phyloP scores from a whole-genome alignment of 2,329 filamentous ascomycete genomes.

The Bertia moriformis region DNA sequence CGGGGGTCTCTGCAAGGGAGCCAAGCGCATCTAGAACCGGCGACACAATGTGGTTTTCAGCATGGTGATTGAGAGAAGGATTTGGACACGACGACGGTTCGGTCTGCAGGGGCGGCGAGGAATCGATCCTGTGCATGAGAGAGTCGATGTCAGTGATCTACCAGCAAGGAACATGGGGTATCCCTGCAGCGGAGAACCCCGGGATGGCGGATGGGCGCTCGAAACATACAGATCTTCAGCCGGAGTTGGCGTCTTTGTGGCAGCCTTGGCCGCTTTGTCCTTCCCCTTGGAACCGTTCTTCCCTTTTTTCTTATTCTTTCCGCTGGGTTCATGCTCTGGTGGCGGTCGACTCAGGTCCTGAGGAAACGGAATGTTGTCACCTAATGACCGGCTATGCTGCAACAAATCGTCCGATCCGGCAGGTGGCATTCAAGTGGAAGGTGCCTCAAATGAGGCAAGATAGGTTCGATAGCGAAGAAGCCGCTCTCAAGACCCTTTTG shows the following conservation, averaged over 20 bases:
- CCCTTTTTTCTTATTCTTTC: conserved; percentile 1
- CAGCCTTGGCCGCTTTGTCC: neutral
- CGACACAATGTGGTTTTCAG: neutral
- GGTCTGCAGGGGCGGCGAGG: neutral
- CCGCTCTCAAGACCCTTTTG: neutral
- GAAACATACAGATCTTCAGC: neutral
- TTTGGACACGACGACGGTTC: neutral
- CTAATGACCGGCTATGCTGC: neutral
- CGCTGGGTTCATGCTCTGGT: neutral
- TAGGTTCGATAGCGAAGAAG: neutral
- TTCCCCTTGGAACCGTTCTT: no score
- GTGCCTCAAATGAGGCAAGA: neutral
- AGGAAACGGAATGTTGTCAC: neutral
- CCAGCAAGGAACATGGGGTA: no score
- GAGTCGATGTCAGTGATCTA: no score
- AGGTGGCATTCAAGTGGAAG: neutral
- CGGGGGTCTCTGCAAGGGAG: neutral
- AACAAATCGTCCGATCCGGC: neutral
- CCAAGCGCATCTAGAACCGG: neutral
- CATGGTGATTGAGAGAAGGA: neutral
- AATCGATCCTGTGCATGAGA: neutral
- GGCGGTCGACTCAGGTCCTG: neutral
- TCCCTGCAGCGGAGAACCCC: no score
- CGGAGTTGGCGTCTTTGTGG: neutral
- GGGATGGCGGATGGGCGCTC: no score